Percentiles rank a stretch among this genome's conserved stretches.
Evolutionary conservation across 257 asterid genomes (phyloP).

Genomic region (Henckelia pumila): DNA sequence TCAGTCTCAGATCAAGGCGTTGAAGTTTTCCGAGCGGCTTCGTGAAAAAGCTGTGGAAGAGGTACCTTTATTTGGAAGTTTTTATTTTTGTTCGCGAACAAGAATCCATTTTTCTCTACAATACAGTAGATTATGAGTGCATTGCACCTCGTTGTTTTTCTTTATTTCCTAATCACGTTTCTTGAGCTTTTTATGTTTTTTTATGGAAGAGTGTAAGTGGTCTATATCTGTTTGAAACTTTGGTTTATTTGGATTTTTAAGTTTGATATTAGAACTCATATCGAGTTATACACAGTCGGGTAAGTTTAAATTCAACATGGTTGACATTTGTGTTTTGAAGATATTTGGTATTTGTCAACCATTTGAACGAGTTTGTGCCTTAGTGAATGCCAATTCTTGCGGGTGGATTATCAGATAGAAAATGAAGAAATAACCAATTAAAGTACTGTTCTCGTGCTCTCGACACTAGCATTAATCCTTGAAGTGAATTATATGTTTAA

Average conservation of each 20-base stretch:
- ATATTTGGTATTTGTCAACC: neutral
- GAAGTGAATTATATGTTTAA: neutral
- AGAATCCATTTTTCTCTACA: neutral
- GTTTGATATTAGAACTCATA: neutral
- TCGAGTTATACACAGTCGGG: no score
- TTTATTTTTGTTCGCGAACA: neutral
- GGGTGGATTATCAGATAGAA: neutral
- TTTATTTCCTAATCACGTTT: neutral
- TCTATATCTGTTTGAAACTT: neutral
- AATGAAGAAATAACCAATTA: neutral
- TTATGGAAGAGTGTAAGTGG: neutral
- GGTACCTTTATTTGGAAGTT: slow-evolving; percentile 37
- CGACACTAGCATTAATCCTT: neutral
- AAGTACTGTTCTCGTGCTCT: no score
- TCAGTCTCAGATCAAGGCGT: slow-evolving; percentile 81
- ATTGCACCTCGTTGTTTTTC: neutral
- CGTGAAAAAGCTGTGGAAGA: slow-evolving; percentile 95
- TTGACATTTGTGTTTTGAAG: no score
- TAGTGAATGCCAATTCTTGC: neutral
- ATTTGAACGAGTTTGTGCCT: neutral
- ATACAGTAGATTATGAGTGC: neutral
- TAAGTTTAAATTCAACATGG: no score
- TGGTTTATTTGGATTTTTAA: no score
- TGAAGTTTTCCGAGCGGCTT: slow-evolving; percentile 70
- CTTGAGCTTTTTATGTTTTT: no score